These are phyloP conservation scores for Eurotiales sp. DNA, from an alignment of 2,329 filamentous ascomycete species.

Conservation along the genomic window DNA sequence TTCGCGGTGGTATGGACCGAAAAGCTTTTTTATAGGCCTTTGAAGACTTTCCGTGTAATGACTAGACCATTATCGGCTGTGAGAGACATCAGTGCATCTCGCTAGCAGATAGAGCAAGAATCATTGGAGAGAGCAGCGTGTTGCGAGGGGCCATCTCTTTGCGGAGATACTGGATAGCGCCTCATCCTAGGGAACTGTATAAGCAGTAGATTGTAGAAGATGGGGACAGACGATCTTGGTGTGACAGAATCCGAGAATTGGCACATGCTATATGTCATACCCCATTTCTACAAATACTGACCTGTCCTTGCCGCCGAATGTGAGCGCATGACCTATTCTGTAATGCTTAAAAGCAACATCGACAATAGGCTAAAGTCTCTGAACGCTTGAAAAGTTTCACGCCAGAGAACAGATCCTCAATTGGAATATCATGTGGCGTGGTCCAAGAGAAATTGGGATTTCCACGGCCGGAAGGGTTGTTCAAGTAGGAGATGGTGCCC, in stretches of 20 bases:
- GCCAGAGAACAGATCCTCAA: constrained; percentile 4
- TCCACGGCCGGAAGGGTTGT: constrained; percentile 40
- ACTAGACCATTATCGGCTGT: constrained; percentile 1
- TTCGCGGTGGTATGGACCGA: not conserved
- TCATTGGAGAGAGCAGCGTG: constrained; percentile 4
- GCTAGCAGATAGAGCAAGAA: constrained; percentile 8
- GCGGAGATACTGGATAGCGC: constrained; percentile 6
- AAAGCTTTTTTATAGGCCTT: not conserved
- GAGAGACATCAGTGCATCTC: constrained; percentile 1
- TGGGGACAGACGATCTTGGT: constrained; percentile 3
- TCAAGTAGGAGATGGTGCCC: constrained; percentile 50
- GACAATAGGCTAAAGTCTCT: constrained; percentile 1
- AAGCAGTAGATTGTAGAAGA: constrained; percentile 5
- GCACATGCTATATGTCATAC: constrained; percentile 15
- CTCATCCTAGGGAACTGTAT: constrained; percentile 5
- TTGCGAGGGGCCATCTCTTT: constrained; percentile 5
- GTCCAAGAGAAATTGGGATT: constrained; percentile 29
- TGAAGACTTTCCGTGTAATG: constrained; percentile 3
- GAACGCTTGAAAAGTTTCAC: constrained; percentile 6
- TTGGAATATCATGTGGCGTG: constrained; percentile 14
- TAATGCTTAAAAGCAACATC: no score
- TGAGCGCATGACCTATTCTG: constrained; percentile 10
- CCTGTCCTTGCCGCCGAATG: constrained; percentile 18
- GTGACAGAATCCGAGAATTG: constrained; percentile 7
- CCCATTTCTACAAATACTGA: constrained; percentile 17